Evolutionary conservation across 139 green algal species (phyloP).

Genomic region (Spirogloea muscicola): DNA sequence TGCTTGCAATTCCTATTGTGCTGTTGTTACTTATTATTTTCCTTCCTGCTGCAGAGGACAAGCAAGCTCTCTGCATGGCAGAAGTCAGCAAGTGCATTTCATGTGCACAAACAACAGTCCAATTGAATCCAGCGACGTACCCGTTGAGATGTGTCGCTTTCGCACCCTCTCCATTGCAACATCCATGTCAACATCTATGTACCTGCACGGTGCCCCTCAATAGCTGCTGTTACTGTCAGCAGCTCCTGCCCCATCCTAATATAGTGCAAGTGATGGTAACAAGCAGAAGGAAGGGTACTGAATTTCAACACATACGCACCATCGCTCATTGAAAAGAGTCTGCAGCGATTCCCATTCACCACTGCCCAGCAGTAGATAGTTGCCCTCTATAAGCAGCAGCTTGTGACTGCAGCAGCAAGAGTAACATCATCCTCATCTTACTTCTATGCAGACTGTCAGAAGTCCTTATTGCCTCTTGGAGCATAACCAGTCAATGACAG

Average conservation of each 20-base stretch:
- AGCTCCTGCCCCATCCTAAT: background rate
- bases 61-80: background rate
- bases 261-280: background rate
- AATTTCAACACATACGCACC: constrained; percentile 61
- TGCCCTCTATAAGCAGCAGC: no score
- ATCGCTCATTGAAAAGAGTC: constrained; percentile 60
- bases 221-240: no score
- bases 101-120: background rate
- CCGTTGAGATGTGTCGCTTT: constrained; percentile 40
- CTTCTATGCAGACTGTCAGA: no score
- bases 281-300: background rate
- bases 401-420: no score
- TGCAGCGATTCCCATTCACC: constrained; percentile 54
- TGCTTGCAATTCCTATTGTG: no score
- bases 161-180: constrained; percentile 42
- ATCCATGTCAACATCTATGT: constrained; percentile 38
- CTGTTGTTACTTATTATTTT: constrained; percentile 1
- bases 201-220: constrained; percentile 19
- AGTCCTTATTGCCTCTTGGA: no score
- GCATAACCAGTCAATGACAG: no score
- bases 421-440: no score
- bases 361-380: constrained; percentile 79
- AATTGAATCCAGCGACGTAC: constrained; percentile 10
- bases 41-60: no score
- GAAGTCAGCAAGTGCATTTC: background rate